Conservation (phyloP, 148 eudicot species). For the Arctostaphylos glauca region DNA sequence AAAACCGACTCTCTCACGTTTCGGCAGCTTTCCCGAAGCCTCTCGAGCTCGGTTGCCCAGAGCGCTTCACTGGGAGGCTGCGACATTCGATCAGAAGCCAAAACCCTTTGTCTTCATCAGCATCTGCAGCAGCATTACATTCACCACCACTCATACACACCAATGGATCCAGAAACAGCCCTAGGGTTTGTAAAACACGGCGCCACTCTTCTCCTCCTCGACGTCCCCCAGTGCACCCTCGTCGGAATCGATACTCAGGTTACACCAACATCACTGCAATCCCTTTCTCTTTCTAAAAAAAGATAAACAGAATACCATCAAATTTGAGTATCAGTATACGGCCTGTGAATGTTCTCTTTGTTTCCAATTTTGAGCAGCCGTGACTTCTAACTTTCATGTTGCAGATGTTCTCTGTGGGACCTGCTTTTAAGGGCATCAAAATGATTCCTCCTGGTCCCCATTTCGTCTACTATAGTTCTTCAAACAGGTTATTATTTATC, state of each 20-base stretch:
- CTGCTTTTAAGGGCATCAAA: conserved; percentile 82
- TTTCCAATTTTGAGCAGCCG: background rate
- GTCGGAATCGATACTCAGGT: conserved; percentile 93
- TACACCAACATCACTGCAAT: background rate
- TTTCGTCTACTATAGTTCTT: conserved; percentile 71
- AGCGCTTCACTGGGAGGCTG: background rate
- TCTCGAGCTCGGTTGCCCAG: background rate
- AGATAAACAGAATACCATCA: background rate
- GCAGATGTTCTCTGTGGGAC: conserved; percentile 83
- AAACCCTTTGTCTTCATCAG: background rate
- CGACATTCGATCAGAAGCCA: background rate
- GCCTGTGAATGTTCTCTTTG: background rate
- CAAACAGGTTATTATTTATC: conserved; percentile 45
- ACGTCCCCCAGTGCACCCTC: conserved; percentile 82
- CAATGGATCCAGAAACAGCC: conserved; percentile 73
- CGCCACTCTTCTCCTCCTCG: conserved; percentile 67
- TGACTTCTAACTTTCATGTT: conserved; percentile 1
- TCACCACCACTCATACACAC: background rate
- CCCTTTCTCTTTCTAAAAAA: background rate
- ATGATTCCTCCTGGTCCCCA: conserved; percentile 98
- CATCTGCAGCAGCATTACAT: background rate
- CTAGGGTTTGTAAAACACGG: conserved; percentile 65
- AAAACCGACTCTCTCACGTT: too few species aligned
- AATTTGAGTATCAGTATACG: background rate
- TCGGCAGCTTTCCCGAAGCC: background rate